phyloP scores from a whole-genome alignment of 768 basidiomycete genomes.

The Gymnopilus dilepis region DNA sequence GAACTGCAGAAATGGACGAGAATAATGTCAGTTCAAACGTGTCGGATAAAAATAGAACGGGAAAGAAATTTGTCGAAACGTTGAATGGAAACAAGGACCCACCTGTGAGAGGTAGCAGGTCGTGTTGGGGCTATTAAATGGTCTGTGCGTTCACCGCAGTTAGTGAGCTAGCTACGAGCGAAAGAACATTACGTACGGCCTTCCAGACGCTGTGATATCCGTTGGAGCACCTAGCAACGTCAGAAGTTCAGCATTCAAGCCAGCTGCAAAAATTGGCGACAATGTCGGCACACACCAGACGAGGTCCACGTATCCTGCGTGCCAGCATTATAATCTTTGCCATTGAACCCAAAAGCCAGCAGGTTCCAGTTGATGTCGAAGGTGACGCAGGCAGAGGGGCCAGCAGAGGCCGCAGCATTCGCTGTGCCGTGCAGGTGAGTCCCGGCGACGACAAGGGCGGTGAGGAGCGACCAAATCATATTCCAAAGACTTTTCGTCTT shows the following conservation, averaged over 20 bases:
- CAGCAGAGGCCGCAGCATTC: constrained; percentile 17
- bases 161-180: neutral
- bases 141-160: constrained; percentile 39
- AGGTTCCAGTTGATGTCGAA: constrained; percentile 87
- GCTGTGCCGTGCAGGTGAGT: constrained; percentile 24
- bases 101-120: constrained; percentile 80
- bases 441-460: constrained; percentile 22
- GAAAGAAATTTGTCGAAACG: constrained; percentile 8
- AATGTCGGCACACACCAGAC: constrained; percentile 37
- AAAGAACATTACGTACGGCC: constrained; percentile 63
- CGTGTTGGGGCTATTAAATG: constrained; percentile 66
- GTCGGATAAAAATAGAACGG: constrained; percentile 11
- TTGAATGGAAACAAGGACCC: constrained; percentile 17
- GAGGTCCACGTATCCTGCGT: constrained; percentile 69
- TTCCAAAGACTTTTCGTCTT: neutral
- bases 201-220: constrained; percentile 73
- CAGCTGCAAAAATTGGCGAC: neutral
- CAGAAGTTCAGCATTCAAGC: constrained; percentile 6
- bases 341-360: constrained; percentile 82
- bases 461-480: constrained; percentile 28
- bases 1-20: constrained; percentile 51
- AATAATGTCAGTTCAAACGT: neutral
- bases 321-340: constrained; percentile 85
- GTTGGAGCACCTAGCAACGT: constrained; percentile 51
- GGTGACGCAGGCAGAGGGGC: constrained; percentile 62